phyloP scores from a whole-genome alignment of 108 stramenopile genomes.

The Tribonema minus region DNA sequence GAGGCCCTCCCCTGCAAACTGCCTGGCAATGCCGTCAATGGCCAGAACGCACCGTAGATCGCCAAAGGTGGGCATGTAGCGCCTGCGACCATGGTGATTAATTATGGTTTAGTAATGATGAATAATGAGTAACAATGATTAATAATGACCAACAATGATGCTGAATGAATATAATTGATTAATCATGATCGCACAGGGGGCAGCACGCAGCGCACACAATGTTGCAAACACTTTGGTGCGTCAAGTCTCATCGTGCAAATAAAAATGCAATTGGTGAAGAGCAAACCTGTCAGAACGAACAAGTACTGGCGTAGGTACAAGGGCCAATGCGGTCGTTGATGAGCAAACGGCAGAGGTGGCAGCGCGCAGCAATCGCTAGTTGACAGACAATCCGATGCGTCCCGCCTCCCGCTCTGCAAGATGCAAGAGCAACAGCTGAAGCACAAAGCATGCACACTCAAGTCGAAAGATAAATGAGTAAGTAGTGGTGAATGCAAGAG shows the following conservation, averaged over 20 bases:
- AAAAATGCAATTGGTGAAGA: not conserved
- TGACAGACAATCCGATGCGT: too few species aligned
- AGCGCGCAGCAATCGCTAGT: too few species aligned
- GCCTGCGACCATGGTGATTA: constrained; percentile 64
- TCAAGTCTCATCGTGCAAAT: not conserved
- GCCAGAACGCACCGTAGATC: constrained; percentile 89
- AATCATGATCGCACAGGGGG: not conserved
- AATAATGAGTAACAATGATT: too few species aligned
- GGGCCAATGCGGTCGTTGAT: too few species aligned
- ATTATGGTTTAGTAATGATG: not conserved
- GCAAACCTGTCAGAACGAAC: too few species aligned
- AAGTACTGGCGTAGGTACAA: too few species aligned
- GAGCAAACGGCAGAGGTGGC: too few species aligned
- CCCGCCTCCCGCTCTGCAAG: too few species aligned
- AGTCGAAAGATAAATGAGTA: too few species aligned
- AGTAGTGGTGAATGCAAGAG: too few species aligned
- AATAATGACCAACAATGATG: constrained; percentile 68
- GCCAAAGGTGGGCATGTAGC: constrained; percentile 78
- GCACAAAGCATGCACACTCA: too few species aligned
- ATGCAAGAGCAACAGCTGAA: too few species aligned
- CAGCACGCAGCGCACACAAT: not conserved
- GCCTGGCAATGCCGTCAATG: constrained; percentile 75
- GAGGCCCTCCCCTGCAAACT: constrained; percentile 65
- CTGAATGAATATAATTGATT: not conserved
- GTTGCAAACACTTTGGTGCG: not conserved